Base-by-base conservation (phyloP, 2,329 filamentous ascomycete species). In the Emmonsiellopsis sp. region DNA sequence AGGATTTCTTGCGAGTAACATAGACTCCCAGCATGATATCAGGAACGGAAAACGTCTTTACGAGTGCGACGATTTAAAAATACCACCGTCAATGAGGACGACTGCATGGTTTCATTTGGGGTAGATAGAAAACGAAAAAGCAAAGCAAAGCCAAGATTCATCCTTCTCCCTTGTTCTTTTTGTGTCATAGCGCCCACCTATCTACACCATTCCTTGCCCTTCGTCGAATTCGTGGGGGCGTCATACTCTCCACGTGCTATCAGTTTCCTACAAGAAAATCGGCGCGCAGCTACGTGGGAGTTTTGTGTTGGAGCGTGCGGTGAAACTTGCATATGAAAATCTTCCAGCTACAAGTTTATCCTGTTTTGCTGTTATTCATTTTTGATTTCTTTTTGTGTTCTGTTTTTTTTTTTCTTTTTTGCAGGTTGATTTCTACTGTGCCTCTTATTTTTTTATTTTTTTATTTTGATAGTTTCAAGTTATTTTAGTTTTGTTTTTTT, bases 21-120 rank as follows among this genome's bases (percentile, higher is more conserved):
- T 55, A 57, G 53, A 54, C 51, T 65, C 54, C 44, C 54, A 11
- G 45, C 47, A 49, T 55, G 52, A 42, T 53, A 49, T 43, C 52
- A 33, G 52, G 43, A 54, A 42, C 21, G 21, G 21, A 27, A 27
- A 64, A 60, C 67, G 62, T 62, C 69, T 55, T 55, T 66, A 71
- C 68, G 69, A 71, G 63, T 67, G 68, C 69, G 69, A 72, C 67
- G 68, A 71, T 67, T 65, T 63, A 66, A 66, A 64, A 66, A 54
- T 49, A 50, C 48, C 14, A 46, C 42, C 46, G 45, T 40, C 48
- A 46, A 54, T 34, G 33, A 51, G 45, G 36, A 54, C 14, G 42
- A 44, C 8, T 44, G 42, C 42, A 44, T 44, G 42, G 21, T 27
- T 27, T 27, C 21, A 44, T 44, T 44, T 44, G 42, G 14, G 42